A percentile compares a stretch with the other conserved stretches of the same genome.
phyloP scores from a whole-genome alignment of 352 stramenopile species.

The Pythium biforme region DNA sequence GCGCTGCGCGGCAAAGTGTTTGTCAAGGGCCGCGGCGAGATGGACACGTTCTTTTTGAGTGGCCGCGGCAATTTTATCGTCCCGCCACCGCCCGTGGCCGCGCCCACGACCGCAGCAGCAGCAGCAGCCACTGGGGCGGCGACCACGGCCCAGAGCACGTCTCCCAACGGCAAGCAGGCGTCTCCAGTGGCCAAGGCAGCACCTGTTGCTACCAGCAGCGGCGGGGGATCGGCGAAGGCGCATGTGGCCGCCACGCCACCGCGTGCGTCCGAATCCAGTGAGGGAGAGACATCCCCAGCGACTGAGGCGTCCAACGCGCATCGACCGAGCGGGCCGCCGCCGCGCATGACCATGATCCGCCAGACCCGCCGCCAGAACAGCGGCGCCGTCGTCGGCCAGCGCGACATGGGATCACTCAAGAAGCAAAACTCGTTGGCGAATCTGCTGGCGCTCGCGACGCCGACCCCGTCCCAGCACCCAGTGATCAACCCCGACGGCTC shows the following conservation, averaged over 20 bases:
- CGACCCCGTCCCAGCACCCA: neutral
- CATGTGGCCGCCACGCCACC: neutral
- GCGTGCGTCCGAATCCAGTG: neutral
- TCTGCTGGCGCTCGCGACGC: slow-evolving; percentile 27
- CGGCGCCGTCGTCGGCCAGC: neutral
- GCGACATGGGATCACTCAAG: neutral
- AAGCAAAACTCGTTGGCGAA: slow-evolving; percentile 35
- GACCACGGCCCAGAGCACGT: too few species aligned
- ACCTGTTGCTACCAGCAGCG: too few species aligned
- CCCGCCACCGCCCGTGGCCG: slow-evolving; percentile 31
- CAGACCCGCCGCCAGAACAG: slow-evolving; percentile 28
- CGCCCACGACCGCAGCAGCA: too few species aligned
- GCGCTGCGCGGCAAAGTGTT: slow-evolving; percentile 72
- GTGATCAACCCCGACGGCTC: slow-evolving; percentile 27
- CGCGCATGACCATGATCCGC: slow-evolving; percentile 27
- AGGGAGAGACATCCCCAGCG: neutral
- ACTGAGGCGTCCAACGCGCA: neutral
- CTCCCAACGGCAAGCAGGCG: too few species aligned
- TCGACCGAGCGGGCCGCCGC: neutral
- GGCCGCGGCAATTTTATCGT: slow-evolving; percentile 61
- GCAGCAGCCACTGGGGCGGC: too few species aligned
- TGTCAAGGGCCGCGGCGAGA: slow-evolving; percentile 78
- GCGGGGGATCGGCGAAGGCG: too few species aligned
- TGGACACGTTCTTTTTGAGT: slow-evolving; percentile 82
- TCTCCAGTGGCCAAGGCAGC: too few species aligned